These are phyloP conservation scores for Garcileccinum viscosum DNA, from an alignment of 1,284 basidiomycete species.

Conservation along the genomic window DNA sequence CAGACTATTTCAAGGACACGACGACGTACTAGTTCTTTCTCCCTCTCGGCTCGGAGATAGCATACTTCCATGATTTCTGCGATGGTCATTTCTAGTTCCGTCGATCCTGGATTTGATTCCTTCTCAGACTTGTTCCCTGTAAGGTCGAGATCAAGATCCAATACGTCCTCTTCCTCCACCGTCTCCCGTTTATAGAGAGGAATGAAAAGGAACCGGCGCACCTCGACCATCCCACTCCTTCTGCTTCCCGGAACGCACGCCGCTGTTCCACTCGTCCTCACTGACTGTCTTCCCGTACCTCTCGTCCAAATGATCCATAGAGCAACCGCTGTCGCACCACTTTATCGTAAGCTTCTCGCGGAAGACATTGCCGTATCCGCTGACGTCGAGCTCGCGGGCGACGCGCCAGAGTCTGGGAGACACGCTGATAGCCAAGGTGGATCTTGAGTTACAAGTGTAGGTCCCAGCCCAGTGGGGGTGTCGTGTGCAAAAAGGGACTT, in stretches of 20 bases:
- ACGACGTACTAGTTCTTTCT: no score
- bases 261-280: constrained; percentile 65
- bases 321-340: constrained; percentile 80
- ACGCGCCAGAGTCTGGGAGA: constrained; percentile 68
- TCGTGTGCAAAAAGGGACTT: constrained; percentile 38
- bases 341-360: constrained; percentile 72
- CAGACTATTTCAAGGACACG: no score
- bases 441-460: constrained; percentile 63
- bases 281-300: constrained; percentile 73
- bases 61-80: no score
- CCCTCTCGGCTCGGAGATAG: no score
- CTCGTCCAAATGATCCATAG: constrained; percentile 74
- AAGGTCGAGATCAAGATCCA: no score
- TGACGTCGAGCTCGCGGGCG: constrained; percentile 69
- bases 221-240: constrained; percentile 75
- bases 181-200: no score
- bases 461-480: constrained; percentile 51
- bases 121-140: no score
- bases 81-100: no score
- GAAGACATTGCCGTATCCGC: constrained; percentile 70
- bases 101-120: no score
- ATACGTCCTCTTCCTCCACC: no score
- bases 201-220: constrained; percentile 19
- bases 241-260: constrained; percentile 63
- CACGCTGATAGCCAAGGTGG: constrained; percentile 64